Conservation (phyloP, 2,329 filamentous ascomycete genomes). For the Coleophoma crateriformis region DNA sequence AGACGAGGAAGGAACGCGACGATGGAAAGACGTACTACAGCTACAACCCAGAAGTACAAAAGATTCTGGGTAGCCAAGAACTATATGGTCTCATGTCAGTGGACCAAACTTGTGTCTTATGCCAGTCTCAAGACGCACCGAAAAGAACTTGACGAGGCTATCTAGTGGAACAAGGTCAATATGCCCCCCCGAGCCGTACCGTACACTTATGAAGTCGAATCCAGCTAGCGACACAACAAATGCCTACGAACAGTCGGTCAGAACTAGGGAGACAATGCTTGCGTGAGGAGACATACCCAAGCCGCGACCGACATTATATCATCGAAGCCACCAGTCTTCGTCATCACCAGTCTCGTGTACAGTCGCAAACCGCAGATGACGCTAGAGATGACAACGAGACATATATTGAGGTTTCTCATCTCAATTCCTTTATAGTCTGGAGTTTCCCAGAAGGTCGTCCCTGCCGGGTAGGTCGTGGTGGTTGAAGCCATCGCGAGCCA, state of each 20-base stretch:
- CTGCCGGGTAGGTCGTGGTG: background rate
- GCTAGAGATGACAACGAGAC: slow-evolving; percentile 23
- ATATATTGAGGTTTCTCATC: slow-evolving; percentile 11
- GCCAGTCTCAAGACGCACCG: slow-evolving; percentile 7
- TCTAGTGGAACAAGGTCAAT: slow-evolving; percentile 9
- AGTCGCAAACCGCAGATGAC: slow-evolving; percentile 20
- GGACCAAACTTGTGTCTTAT: slow-evolving; percentile 2
- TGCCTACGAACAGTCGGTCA: slow-evolving; percentile 8
- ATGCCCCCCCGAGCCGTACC: slow-evolving; percentile 17
- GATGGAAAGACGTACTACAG: slow-evolving; percentile 28
- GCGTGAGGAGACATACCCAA: slow-evolving; percentile 13
- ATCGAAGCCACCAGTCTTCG: slow-evolving; percentile 24
- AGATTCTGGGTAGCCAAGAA: slow-evolving; percentile 4
- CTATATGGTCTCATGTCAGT: background rate
- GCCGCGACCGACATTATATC: slow-evolving; percentile 23
- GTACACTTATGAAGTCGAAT: slow-evolving; percentile 19
- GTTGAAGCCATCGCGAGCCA: background rate
- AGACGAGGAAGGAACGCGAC: slow-evolving; percentile 30
- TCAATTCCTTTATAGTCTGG: slow-evolving; percentile 2
- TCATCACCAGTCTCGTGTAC: slow-evolving; percentile 23
- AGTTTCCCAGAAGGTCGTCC: background rate
- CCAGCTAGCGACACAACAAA: slow-evolving; percentile 11
- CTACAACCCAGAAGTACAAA: slow-evolving; percentile 24
- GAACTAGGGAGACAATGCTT: background rate
- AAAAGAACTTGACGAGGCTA: slow-evolving; percentile 12